Conservation (phyloP, 2,329 filamentous ascomycete genomes). For the Cladosporium sp. region DNA sequence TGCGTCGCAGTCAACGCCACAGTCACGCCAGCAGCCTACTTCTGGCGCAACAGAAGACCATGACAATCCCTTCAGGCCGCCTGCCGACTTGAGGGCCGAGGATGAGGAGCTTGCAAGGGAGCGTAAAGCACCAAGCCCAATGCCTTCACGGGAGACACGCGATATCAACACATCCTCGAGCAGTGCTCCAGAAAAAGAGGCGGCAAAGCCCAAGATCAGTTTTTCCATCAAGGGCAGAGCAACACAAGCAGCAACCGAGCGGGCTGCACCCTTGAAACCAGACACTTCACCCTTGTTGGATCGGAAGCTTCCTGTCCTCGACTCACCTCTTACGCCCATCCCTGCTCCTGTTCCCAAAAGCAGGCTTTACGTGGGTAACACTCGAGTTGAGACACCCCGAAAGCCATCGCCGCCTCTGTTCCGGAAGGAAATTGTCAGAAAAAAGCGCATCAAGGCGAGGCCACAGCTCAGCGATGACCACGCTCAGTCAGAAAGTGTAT, state of each 20-base stretch:
- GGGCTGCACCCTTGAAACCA: slow-evolving; percentile 23
- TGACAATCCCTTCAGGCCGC: slow-evolving; percentile 62
- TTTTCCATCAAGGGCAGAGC: slow-evolving; percentile 83
- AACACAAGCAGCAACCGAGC: slow-evolving; percentile 49
- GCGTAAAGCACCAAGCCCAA: slow-evolving; percentile 23
- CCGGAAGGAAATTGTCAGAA: slow-evolving; percentile 59
- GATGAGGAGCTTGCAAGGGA: slow-evolving; percentile 52
- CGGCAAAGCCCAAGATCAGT: slow-evolving; percentile 67
- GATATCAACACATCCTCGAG: background rate
- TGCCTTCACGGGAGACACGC: slow-evolving; percentile 2
- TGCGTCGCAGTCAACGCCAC: slow-evolving; percentile 30
- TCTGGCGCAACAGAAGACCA: slow-evolving; percentile 51
- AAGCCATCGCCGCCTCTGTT: slow-evolving; percentile 27
- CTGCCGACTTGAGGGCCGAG: slow-evolving; percentile 66
- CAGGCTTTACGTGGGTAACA: slow-evolving; percentile 36
- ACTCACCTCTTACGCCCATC: slow-evolving; percentile 21
- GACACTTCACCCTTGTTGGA: slow-evolving; percentile 32
- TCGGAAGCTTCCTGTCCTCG: slow-evolving; percentile 45
- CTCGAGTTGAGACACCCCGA: slow-evolving; percentile 27
- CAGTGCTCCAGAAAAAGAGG: slow-evolving; percentile 44
- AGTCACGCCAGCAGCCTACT: slow-evolving; percentile 26
- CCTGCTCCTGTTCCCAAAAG: slow-evolving; percentile 35
- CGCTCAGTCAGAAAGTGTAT: slow-evolving; percentile 80
- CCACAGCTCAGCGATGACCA: slow-evolving; percentile 72
- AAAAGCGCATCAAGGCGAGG: slow-evolving; percentile 69